Base-by-base conservation (phyloP, 108 stramenopile genomes). In the Cyclotella choctawhatcheeana region DNA sequence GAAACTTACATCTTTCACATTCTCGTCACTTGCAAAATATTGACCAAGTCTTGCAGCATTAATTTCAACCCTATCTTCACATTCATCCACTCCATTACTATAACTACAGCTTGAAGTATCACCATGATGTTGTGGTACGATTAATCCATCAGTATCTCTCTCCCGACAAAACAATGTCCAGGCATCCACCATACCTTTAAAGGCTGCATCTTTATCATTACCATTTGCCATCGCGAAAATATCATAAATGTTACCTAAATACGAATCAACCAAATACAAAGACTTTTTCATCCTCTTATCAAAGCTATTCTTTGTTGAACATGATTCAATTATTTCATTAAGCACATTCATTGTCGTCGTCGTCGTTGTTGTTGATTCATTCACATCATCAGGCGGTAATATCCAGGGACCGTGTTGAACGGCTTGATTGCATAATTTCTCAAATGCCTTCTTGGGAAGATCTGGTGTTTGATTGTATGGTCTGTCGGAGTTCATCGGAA, bases 21-120 rank as follows among this genome's bases (percentile, higher is more conserved):
- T 76, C 22, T 76, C 58, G 3, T 69, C 47, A 64, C 75, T 76
- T 8, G 75, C 75, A 55, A 70, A 76, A 33, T 76, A 76, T 44
- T 76, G 75, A 17, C 75, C 75, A 52, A 76, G 75, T 35, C 53
- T 63, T 12, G 67, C 67, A 43, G 75, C 68, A 37, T 56, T 56
- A 0, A n/a, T 7, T 14, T 17, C 30, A 13, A 14, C 2, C 20
- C 10, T 56, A 10, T 56, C 55, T n/a, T 47, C 26, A 44, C 40
- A 45, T 35, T 44, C 26, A 40, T 66, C 25, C 31, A 14, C 58
- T 35, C 31, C 30, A 35, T 2, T 25, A 44, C 12, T 20, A 50
- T 50, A n/a, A 4, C 48, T n/a, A n/a, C n/a, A n/a, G 4, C 48
- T 18, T n/a, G 48, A 5, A 24, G 4, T 7, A 16, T 13, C 5